Evolutionary conservation across 2,329 filamentous ascomycete species (phyloP), one percentile per base, ranked within the genome.

Genomic region (Botrytis squamosa): DNA sequence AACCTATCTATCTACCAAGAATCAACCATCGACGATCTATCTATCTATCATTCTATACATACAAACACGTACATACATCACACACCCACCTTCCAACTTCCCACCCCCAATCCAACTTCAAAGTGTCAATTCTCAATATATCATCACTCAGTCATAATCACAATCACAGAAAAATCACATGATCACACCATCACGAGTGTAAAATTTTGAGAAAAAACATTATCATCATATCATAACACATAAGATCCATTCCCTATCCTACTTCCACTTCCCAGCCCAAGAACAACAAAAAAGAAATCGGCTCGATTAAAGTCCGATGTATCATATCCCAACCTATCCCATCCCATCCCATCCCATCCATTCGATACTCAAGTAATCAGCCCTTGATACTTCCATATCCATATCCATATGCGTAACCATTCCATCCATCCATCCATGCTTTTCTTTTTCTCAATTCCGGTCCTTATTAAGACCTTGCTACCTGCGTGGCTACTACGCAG

Each of bases 241-340:
- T 57, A 25, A 38, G 20, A 38, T 38, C 9, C 33, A 38, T 52
- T n/a, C 25, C 20, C 16, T 33, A 22, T 59, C 29, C 55, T 59
- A 9, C 6, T 1, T 14, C 12, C 5, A n/a, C 49, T 10, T 52
- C 49, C 44, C 7, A 46, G 44, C 8, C 10, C 22, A 64, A 64
- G 33, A 44, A 22, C 14, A 29, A 63, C 40, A 2, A 42, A 52
- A 52, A n/a, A n/a, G 10, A 52, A n/a, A 55, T 42, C 62, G 62
- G n/a, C 62, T 44, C 62, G 40, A 64, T 64, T 64, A 33, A 44
- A 64, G 62, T 40, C 40, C 40, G 40, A 64, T 44, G 9, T 64
- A 33, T 46, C 62, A 16, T 33, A 64, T n/a, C 18, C 38, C 25
- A 63, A 29, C 8, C 57, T 14, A 29, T 29, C 29, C 2, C 29